phyloP scores from a whole-genome alignment of 345 rosid species.

The Salix caprea region DNA sequence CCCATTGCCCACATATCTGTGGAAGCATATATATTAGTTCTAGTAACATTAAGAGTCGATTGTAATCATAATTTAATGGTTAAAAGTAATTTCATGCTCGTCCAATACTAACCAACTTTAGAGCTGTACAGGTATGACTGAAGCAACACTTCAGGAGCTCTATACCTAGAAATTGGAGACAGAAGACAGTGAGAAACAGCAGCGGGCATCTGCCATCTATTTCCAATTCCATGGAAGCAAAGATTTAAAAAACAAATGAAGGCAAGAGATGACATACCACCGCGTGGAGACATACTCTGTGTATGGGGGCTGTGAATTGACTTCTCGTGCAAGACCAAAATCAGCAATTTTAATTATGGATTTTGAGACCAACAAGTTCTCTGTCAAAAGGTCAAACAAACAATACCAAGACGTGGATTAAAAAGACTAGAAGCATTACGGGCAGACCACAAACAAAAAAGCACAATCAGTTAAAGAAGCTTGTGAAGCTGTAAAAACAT shows the following conservation, averaged over 20 bases:
- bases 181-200: background rate
- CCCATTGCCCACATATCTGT: constrained; percentile 99
- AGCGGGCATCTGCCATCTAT: background rate
- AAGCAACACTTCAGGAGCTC: constrained; percentile 96
- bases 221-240: background rate
- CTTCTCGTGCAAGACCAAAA: constrained; percentile 94
- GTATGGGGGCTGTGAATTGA: constrained; percentile 74
- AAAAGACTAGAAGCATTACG: too few relatives aligned
- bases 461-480: background rate
- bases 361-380: constrained; percentile 78
- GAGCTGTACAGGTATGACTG: constrained; percentile 67
- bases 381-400: constrained; percentile 28
- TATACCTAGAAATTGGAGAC: constrained; percentile 54
- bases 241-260: background rate
- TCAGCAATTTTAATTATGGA: constrained; percentile 82
- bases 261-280: constrained; percentile 48
- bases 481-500: background rate
- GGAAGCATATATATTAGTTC: background rate
- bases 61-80: background rate
- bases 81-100: background rate
- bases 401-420: background rate
- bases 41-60: too few relatives aligned
- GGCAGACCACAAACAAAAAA: background rate
- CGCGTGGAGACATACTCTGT: constrained; percentile 95
- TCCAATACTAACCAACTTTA: constrained; percentile 75